phyloP scores from a whole-genome alignment of 805 yeast genomes.

The Starmerella sirachaensis region DNA sequence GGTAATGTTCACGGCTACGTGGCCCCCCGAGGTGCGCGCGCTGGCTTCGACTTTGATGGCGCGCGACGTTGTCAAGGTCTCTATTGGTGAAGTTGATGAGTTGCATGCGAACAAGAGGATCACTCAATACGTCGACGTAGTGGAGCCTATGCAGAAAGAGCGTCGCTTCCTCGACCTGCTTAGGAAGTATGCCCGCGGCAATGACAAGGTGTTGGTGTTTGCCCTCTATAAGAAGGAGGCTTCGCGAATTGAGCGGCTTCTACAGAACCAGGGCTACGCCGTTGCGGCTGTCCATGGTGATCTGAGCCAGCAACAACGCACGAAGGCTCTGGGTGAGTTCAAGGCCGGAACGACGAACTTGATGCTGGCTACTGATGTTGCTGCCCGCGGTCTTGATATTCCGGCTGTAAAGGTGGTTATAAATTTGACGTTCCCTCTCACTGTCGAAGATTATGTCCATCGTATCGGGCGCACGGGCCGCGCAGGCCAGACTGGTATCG shows the following conservation, averaged over 20 bases:
- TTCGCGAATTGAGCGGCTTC: conserved; percentile 66
- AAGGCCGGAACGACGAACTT: conserved; percentile 66
- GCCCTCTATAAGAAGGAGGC: conserved; percentile 97
- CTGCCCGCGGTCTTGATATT: conserved; percentile 94
- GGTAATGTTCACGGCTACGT: conserved; percentile 98
- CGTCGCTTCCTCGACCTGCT: conserved; percentile 58
- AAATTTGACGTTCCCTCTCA: conserved; percentile 89
- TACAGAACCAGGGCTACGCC: conserved; percentile 58
- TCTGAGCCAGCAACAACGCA: conserved; percentile 81
- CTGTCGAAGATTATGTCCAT: conserved; percentile 94
- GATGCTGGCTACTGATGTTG: conserved; percentile 93
- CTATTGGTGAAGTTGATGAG: conserved; percentile 91
- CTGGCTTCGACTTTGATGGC: conserved; percentile 78
- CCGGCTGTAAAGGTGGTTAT: conserved; percentile 94
- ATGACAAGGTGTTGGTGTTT: conserved; percentile 76
- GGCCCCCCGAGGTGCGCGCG: conserved; percentile 98
- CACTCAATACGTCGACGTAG: conserved; percentile 84
- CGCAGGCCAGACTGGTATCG: conserved; percentile 90
- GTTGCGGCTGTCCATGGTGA: conserved; percentile 97
- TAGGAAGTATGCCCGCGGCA: conserved; percentile 45
- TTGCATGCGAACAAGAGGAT: conserved; percentile 89
- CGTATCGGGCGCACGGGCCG: conserved; percentile 97
- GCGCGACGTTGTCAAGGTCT: conserved; percentile 63
- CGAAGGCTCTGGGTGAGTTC: conserved; percentile 73
- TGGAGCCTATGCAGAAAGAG: conserved; percentile 74